Evolutionary conservation across 345 rosid species (phyloP), one percentile per base, ranked within the genome.

Genomic region (Populus deltoides): DNA sequence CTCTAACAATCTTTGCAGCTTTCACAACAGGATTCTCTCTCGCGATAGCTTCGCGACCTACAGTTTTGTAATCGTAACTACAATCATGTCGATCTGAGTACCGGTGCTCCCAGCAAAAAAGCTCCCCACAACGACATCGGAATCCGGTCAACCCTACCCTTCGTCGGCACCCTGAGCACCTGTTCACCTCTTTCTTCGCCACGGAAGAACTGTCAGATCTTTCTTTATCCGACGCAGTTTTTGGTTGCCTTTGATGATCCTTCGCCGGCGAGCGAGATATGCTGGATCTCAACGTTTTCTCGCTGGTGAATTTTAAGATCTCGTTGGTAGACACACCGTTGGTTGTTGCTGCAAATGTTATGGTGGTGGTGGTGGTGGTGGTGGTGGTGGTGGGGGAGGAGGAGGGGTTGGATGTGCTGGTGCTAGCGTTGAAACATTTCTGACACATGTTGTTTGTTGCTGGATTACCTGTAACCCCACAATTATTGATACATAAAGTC

Each of bases 371-470:
- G 11, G 82, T 0, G 4, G 78, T 0, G 27, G 78, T 13, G 3
- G 83, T 6, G 35, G 76, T 5, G 8, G 83, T 0, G 9, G 79
- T 0, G 36, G 81, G 0, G 4, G 86, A 1, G 5, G 86, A 53
- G 25, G 86, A 53, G 38, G 88, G 13, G 31, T 43, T 71, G 0
- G 76, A 63, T 4, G 91, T 25, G 57, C 88, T 74, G 18, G 90
- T 79, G 49, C 91, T 76, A 1, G 96, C 94, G 89, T 79, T 91
- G 86, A 90, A 93, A 85, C 99, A 93, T 73, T 96, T 91, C 89
- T 93, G 97, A 86, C 99, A 93, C 99, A 92, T 93, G 76, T 93
- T 92, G 82, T 93, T 96, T 70, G 96, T 92, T 20, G 98, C 92
- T 0, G 99, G 98, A 81, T 91, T 96, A 0, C 92, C 98, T 2